Percentiles rank a stretch among this genome's conserved stretches.
Conservation (phyloP, 2,329 filamentous ascomycete genomes). For the Aspergillus novoparasiticus region DNA sequence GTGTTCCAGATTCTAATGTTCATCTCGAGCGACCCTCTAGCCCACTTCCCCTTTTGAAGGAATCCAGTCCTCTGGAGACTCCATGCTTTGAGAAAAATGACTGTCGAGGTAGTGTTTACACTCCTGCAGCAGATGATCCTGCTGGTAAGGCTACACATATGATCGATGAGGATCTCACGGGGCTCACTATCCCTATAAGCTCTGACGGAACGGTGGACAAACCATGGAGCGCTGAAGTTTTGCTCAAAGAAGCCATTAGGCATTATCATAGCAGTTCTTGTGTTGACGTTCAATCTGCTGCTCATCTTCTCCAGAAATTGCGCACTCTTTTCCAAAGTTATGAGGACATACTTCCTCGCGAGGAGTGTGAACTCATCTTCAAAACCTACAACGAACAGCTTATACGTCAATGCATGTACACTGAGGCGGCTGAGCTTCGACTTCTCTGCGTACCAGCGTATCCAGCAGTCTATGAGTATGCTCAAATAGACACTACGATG, state of each 20-base stretch:
- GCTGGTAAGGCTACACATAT: slow-evolving; percentile 15
- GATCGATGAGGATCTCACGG: slow-evolving; percentile 25
- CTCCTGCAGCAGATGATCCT: not conserved
- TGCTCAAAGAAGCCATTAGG: slow-evolving; percentile 43
- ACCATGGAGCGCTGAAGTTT: slow-evolving; percentile 43
- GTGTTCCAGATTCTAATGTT: slow-evolving; percentile 28
- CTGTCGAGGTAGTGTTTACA: slow-evolving; percentile 3
- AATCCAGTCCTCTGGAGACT: slow-evolving; percentile 34
- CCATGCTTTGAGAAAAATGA: slow-evolving; percentile 15
- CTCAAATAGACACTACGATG: slow-evolving; percentile 56
- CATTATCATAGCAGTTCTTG: slow-evolving; percentile 42
- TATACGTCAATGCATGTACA: slow-evolving; percentile 44
- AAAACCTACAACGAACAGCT: slow-evolving; percentile 61
- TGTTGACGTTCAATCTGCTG: slow-evolving; percentile 44
- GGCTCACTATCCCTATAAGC: slow-evolving; percentile 34
- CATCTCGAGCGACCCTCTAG: slow-evolving; percentile 50
- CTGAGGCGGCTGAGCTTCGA: slow-evolving; percentile 58
- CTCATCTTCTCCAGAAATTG: slow-evolving; percentile 45
- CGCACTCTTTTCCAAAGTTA: slow-evolving; percentile 41
- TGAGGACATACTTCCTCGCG: slow-evolving; percentile 41
- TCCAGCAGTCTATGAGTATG: slow-evolving; percentile 60
- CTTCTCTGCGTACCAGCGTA: slow-evolving; percentile 57
- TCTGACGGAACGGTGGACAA: slow-evolving; percentile 33
- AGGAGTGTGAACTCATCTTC: slow-evolving; percentile 59
- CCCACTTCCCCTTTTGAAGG: slow-evolving; percentile 38